These are phyloP conservation scores for Rhododendron kiyosumense DNA, from an alignment of 148 eudicot species.

Conservation along the genomic window DNA sequence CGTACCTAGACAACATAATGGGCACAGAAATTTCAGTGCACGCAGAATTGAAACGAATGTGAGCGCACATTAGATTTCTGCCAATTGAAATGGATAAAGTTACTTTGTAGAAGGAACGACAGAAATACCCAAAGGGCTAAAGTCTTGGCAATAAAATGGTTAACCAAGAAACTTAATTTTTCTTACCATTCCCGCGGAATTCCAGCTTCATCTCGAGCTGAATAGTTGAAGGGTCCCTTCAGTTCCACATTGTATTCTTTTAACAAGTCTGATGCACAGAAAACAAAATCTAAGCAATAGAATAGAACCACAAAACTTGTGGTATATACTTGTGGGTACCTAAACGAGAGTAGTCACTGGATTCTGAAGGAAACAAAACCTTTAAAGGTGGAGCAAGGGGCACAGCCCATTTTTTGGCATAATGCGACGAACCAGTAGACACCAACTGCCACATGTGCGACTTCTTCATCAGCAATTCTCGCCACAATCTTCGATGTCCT, in stretches of 20 bases:
- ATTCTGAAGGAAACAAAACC: slow-evolving; percentile 27
- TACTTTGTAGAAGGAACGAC: neutral
- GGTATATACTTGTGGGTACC: neutral
- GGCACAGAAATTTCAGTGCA: neutral
- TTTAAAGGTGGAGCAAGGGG: slow-evolving; percentile 73
- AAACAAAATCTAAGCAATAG: neutral
- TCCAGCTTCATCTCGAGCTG: slow-evolving; percentile 89
- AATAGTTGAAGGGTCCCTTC: slow-evolving; percentile 82
- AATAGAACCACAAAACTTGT: neutral
- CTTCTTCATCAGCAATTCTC: slow-evolving; percentile 82
- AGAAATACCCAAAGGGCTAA: neutral
- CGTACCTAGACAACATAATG: slow-evolving; percentile 51
- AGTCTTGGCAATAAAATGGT: neutral
- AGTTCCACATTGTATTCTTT: slow-evolving; percentile 70
- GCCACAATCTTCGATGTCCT: slow-evolving; percentile 76
- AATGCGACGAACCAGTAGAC: slow-evolving; percentile 76
- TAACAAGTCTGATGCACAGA: slow-evolving; percentile 38
- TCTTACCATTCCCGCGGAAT: slow-evolving; percentile 86
- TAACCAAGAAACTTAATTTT: neutral
- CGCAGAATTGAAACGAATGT: neutral
- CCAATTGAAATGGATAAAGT: neutral
- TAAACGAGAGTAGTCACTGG: neutral
- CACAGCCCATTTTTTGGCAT: slow-evolving; percentile 70
- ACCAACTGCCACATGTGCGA: slow-evolving; percentile 97
- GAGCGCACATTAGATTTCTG: neutral